Base-by-base conservation (phyloP, 129 eudicot genomes). In the Cynara cardunculus region DNA sequence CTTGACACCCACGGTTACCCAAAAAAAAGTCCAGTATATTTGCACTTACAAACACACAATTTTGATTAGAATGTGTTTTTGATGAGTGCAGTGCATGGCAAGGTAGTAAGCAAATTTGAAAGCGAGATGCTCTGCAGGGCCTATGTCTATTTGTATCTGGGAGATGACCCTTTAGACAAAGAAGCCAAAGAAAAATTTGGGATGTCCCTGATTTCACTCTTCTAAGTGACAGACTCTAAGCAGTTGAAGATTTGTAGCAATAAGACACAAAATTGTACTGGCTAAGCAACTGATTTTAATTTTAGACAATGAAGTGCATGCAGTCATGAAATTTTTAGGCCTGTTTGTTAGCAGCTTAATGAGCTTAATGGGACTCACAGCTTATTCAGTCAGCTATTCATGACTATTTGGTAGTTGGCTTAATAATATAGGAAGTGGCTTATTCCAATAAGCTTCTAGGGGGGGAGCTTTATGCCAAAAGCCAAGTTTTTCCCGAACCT, bases 111-210 rank as follows among this genome's bases (percentile, higher is more conserved):
- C 89, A 87, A 76, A 78, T 82, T 83, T 16, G 93, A 91, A 80
- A 87, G 90, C 31, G 90, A 91, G 69, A 84, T 79, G 26, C 88
- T 88, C 26, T 90, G 95, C 84, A 82, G 88, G 89, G 92, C 90
- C 44, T 88, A 18, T 69, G 76, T 83, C 37, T 80, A 88, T 84
- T 72, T 87, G 88, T 90, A 90, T 76, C 72, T 90, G 86, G 89
- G 96, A 71, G 91, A 91, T 34, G 89, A 91, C 66, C 91, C 93
- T 64, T 85, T 91, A 31, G 96, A 91, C 87, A 87, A 89, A 79
- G 87, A 89, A 87, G 90, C 96, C 25, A 89, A 85, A 84, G 88
- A 91, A 37, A 85, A 81, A 5, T 89, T 91, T 8, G 93, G 93
- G 76, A 82, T 83, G 66, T 89, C 88, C 41, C 82, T 88, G 76